Conservation (phyloP, 768 basidiomycete species). For the Filobasidium floriforme region DNA sequence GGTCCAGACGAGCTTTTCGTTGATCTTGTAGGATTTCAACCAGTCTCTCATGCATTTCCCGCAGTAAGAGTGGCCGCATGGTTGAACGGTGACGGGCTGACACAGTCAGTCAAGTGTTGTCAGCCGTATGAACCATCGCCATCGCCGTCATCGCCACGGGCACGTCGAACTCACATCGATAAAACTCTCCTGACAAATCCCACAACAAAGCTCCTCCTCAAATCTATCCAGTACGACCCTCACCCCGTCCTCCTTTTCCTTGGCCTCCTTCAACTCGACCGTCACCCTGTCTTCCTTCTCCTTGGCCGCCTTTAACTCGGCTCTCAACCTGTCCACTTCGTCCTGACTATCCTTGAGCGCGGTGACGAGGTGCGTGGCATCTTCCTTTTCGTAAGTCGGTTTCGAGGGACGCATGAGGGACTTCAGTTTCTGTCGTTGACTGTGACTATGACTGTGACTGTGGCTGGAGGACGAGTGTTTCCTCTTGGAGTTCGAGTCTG, state of each 20-base stretch:
- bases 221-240: background rate
- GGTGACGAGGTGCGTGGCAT: no score
- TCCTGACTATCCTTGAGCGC: background rate
- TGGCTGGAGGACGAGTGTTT: no score
- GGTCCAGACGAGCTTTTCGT: slow-evolving; percentile 3
- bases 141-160: background rate
- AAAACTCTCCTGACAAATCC: slow-evolving; percentile 10
- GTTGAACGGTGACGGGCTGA: slow-evolving; percentile 1
- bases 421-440: no score
- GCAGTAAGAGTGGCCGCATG: slow-evolving; percentile 4
- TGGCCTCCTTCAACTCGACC: background rate
- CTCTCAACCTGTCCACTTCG: background rate
- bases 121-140: background rate
- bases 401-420: no score
- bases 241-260: background rate
- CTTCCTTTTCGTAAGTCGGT: no score
- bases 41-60: background rate
- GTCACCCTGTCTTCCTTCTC: background rate
- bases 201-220: slow-evolving; percentile 4
- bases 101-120: background rate
- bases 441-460: no score
- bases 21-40: background rate
- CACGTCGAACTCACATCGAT: slow-evolving; percentile 5
- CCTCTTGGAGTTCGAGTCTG: no score
- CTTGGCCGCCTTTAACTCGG: background rate